Evolutionary conservation across 352 stramenopile genomes (phyloP).

Genomic region (Elongisporangium prolatum): DNA sequence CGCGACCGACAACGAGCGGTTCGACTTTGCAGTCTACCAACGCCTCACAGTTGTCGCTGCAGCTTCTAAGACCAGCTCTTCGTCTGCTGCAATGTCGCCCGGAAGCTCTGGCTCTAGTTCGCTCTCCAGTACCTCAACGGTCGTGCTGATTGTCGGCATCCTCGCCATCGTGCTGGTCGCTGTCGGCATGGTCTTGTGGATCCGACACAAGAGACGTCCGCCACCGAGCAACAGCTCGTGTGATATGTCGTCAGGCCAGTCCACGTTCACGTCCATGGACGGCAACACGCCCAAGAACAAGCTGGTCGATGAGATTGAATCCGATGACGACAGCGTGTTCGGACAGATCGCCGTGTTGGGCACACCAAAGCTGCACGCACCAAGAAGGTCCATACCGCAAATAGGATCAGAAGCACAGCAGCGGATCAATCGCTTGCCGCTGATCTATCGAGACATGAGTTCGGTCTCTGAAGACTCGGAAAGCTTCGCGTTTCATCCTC

Average conservation of each 20-base stretch:
- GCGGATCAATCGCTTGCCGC: background rate
- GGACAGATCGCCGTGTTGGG: background rate
- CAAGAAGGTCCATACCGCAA: background rate
- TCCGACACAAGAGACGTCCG: background rate
- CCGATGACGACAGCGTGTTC: background rate
- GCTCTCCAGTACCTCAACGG: background rate
- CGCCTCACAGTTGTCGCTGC: slow-evolving; percentile 16
- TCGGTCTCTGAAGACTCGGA: slow-evolving; percentile 13
- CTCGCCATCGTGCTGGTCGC: background rate
- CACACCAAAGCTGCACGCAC: background rate
- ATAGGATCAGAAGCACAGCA: background rate
- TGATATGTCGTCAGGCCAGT: background rate
- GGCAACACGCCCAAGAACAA: background rate
- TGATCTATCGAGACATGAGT: background rate
- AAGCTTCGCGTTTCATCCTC: slow-evolving; percentile 13
- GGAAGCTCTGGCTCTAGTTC: background rate
- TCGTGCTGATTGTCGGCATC: background rate
- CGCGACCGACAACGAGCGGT: slow-evolving; percentile 8
- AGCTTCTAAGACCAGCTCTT: background rate
- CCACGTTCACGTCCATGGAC: background rate
- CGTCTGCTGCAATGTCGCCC: background rate
- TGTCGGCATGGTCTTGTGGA: background rate
- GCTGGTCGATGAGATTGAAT: background rate
- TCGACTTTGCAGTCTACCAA: slow-evolving; percentile 26
- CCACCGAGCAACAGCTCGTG: background rate